Conservation (phyloP, 805 yeast genomes). For the Grigorovia transvaalensis region DNA sequence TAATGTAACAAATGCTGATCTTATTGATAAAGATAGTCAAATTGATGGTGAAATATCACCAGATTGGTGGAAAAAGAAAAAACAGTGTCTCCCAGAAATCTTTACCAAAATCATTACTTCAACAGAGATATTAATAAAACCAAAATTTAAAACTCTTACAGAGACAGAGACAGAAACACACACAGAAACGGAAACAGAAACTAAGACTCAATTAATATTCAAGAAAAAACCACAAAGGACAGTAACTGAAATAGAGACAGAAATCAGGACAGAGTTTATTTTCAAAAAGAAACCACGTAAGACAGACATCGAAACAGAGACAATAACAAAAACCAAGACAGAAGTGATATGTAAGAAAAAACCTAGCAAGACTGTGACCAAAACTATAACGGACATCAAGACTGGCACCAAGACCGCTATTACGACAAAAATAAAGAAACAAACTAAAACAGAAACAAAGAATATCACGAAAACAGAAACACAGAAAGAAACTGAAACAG, state of each 20-base stretch:
- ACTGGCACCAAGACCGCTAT: slow-evolving; percentile 5
- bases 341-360: slow-evolving; percentile 4
- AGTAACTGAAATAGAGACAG: background rate
- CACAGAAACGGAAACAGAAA: slow-evolving; percentile 3
- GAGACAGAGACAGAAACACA: slow-evolving; percentile 5
- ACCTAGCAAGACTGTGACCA: background rate
- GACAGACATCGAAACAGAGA: background rate
- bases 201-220: background rate
- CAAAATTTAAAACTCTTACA: slow-evolving; percentile 3
- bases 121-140: background rate
- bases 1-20: background rate
- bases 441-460: slow-evolving; percentile 1
- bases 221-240: slow-evolving; percentile 2
- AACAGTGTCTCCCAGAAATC: background rate
- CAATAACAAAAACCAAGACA: slow-evolving; percentile 4
- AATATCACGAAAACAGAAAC: background rate
- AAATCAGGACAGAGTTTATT: slow-evolving; percentile 3
- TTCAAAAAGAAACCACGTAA: slow-evolving; percentile 1
- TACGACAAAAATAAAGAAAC: slow-evolving; percentile 2
- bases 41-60: background rate
- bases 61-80: slow-evolving; percentile 4
- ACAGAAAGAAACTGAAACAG: slow-evolving; percentile 2
- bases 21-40: background rate
- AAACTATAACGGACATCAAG: background rate
- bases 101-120: background rate